Evolutionary conservation across 2,329 filamentous ascomycete species (phyloP).

Genomic region (Neofusicoccum umdonicola): DNA sequence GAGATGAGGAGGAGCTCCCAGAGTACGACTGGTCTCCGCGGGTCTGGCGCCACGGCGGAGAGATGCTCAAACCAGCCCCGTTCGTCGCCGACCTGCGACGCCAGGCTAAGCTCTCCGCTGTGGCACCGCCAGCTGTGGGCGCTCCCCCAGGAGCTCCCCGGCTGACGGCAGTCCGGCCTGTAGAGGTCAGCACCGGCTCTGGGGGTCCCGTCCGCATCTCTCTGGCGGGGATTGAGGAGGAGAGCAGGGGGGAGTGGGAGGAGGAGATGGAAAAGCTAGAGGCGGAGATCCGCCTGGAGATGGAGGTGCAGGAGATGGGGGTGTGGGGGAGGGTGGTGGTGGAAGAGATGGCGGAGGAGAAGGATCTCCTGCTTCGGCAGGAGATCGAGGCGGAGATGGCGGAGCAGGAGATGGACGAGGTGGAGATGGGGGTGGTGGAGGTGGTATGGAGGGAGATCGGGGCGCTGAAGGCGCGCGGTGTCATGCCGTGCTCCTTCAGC

Average conservation of each 20-base stretch:
- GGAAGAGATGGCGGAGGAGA: background rate
- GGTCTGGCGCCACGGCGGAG: background rate
- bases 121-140: background rate
- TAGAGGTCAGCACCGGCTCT: background rate
- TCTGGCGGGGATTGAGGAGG: background rate
- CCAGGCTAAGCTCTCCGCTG: background rate
- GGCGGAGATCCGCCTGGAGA: constrained; percentile 8
- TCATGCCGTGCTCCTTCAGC: background rate
- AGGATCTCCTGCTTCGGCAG: background rate
- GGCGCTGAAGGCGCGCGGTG: constrained; percentile 6
- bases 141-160: background rate
- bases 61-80: background rate
- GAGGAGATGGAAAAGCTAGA: background rate
- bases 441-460: background rate
- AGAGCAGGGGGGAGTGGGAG: constrained; percentile 4
- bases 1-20: background rate
- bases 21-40: constrained; percentile 11
- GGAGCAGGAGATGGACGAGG: constrained; percentile 9
- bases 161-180: background rate
- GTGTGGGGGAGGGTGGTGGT: background rate
- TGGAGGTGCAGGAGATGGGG: constrained; percentile 1
- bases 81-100: background rate
- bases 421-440: background rate
- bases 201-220: background rate
- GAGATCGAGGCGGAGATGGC: constrained; percentile 12